Evolutionary conservation across 148 eudicot species (phyloP).

Genomic region (Cornus kousa): DNA sequence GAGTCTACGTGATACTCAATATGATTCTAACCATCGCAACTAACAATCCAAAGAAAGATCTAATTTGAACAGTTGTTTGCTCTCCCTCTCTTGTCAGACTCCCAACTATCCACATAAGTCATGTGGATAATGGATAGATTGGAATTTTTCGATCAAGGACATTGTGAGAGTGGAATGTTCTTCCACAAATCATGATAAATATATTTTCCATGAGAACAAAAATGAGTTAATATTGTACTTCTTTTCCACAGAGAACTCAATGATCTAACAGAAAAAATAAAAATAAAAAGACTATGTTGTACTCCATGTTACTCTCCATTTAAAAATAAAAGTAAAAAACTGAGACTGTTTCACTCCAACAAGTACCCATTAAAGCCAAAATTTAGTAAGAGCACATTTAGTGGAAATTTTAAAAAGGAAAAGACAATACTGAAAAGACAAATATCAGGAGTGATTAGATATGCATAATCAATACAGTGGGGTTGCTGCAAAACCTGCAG

Average conservation of each 20-base stretch:
- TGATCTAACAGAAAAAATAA: background rate
- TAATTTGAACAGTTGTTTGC: no score
- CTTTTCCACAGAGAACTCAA: background rate
- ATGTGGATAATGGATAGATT: no score
- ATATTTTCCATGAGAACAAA: background rate
- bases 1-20: no score
- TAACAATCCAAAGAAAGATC: no score
- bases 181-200: background rate
- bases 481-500: conserved; percentile 58
- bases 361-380: background rate
- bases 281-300: background rate
- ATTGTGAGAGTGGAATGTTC: background rate
- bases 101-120: no score
- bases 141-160: no score
- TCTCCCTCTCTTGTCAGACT: no score
- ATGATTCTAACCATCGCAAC: no score
- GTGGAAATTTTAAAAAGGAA: background rate
- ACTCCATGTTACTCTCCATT: background rate
- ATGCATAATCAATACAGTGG: background rate
- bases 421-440: background rate
- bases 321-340: background rate
- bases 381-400: background rate
- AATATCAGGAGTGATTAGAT: background rate
- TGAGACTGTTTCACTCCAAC: conserved; percentile 2
- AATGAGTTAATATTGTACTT: no score